Conservation (phyloP, 2,329 filamentous ascomycete genomes). For the Diaporthe ilicicola region DNA sequence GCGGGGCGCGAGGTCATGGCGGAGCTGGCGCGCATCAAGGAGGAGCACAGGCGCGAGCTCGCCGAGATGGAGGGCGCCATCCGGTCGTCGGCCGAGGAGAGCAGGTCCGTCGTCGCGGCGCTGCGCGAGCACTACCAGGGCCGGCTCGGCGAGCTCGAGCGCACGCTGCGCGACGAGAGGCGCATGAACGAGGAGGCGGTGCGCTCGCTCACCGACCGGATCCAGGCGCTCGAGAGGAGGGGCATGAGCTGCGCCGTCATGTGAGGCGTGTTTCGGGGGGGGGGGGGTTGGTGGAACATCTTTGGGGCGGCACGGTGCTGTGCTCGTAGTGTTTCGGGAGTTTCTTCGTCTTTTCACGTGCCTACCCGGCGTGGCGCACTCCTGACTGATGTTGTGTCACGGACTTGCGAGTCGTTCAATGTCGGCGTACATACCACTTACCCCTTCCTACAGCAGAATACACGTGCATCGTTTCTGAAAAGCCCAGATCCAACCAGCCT, state of each 20-base stretch:
- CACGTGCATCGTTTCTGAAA: no score
- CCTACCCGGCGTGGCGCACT: no score
- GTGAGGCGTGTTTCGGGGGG: conserved; percentile 27
- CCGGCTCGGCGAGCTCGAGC: conserved; percentile 38
- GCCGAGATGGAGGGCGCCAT: conserved; percentile 60
- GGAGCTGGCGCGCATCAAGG: conserved; percentile 63
- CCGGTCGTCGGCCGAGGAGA: conserved; percentile 39
- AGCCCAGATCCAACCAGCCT: no score
- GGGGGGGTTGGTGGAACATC: no score
- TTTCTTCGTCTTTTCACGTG: no score
- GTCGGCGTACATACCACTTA: no score
- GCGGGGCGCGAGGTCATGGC: conserved; percentile 64
- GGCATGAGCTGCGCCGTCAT: conserved; percentile 38
- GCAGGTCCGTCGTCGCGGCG: conserved; percentile 37
- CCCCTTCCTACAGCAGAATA: no score
- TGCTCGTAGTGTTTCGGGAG: no score
- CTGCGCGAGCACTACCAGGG: conserved; percentile 40
- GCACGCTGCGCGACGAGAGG: conserved; percentile 39
- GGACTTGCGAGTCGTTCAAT: no score
- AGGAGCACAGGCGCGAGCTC: conserved; percentile 66
- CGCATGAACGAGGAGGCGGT: conserved; percentile 40
- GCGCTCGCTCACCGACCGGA: conserved; percentile 37
- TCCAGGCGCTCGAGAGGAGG: conserved; percentile 38
- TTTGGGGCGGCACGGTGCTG: no score
- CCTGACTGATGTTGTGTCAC: no score